Evolutionary conservation across 148 eudicot species (phyloP), one percentile per base, ranked within the genome.

Genomic region (Fagopyrum homotropicum): DNA sequence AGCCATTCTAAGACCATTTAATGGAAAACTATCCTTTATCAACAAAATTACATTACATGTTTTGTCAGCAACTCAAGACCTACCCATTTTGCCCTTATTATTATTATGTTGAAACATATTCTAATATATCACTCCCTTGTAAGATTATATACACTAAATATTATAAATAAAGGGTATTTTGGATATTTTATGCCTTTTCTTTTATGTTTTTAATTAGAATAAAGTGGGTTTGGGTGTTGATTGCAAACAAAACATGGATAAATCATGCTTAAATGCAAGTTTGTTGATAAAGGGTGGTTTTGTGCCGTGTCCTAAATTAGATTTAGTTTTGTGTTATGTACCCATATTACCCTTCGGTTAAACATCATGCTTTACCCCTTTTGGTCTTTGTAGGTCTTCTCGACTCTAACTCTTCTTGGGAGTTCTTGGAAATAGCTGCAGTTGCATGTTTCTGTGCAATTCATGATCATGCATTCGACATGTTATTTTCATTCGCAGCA

Each of bases 361-460:
- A 44, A 8, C 54, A 45, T 71, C 73, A 9, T 12, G 45, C 70
- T 69, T 47, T 47, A 45, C 40, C 17, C 7, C 35, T 26, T 52
- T 1, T 74, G 44, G 51, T 69, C n/a, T 63, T 63, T 71, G 79
- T 73, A 95, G 99, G 99, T 79, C 90, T 95, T 75, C 88, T 91
- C 69, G 84, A 87, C 75, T 35, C 78, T 75, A 89, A 89, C 68
- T 83, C 88, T 73, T 84, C 89, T 71, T 90, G 91, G 94, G 98
- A 92, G 76, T 89, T 95, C 76, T 75, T 84, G 84, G 91, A 92
- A 84, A 95, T 88, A 72, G 96, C 97, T 80, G 79, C 89, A 69
- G 96, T 92, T 83, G 97, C 91, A 19, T 90, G 99, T 85, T 90
- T 89, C 74, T 95, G 99, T 85, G 91, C 99, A 77, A 81, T 95